Percentiles rank a stretch among this genome's conserved stretches.
These are phyloP conservation scores for Mortierella sp. DNA, from an alignment of 371 early-diverging fungal species.

Conservation along the genomic window DNA sequence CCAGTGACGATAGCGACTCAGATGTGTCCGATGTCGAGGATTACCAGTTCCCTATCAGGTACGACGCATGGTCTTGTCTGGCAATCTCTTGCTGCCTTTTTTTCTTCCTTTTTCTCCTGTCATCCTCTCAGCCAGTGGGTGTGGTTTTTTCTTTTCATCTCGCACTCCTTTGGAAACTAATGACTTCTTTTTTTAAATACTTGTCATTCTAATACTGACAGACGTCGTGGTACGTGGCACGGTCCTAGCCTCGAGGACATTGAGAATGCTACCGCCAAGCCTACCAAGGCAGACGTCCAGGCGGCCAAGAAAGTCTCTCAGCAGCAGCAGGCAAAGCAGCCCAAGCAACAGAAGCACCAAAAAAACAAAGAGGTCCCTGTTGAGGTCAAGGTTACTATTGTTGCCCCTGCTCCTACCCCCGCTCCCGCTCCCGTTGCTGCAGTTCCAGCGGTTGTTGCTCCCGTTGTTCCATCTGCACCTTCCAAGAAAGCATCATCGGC, in stretches of 20 bases:
- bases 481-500: conserved; percentile 15
- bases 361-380: background rate
- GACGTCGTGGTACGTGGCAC: conserved; percentile 58
- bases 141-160: conserved; percentile 3
- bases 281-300: conserved; percentile 8
- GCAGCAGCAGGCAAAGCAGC: conserved; percentile 7
- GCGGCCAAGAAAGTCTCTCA: background rate
- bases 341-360: background rate
- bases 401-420: background rate
- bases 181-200: background rate
- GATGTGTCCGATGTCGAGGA: conserved; percentile 54
- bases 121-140: background rate
- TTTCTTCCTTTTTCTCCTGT: background rate
- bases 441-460: background rate
- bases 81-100: background rate
- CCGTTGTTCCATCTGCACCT: conserved; percentile 12
- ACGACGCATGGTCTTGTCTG: background rate
- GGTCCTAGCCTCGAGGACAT: conserved; percentile 51
- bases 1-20: conserved; percentile 57
- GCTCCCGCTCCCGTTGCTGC: background rate
- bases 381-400: conserved; percentile 9
- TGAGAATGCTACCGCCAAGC: conserved; percentile 32
- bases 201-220: conserved; percentile 13
- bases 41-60: conserved; percentile 46
- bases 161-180: background rate